These are phyloP conservation scores for bread wheat (Triticum aestivum) DNA, from an alignment of 176 grass and related monocot species.

Conservation along the genomic window IWGSC_CS_RefSeq_v2.1 NC_057808.1:220418925-220419424, in stretches of 20 bases:
- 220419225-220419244: constrained; percentile 69
- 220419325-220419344: constrained; percentile 62
- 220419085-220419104: background rate
- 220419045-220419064: background rate
- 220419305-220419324: constrained; percentile 60
- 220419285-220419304: constrained; percentile 35
- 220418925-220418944: constrained; percentile 68
- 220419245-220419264: background rate
- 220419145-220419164: constrained; percentile 59
- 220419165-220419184: constrained; percentile 58
- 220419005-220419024: constrained; percentile 75
- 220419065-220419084: background rate
- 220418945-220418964: constrained; percentile 72
- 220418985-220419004: constrained; percentile 62
- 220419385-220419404: constrained; percentile 63
- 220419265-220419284: background rate
- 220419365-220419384: constrained; percentile 68
- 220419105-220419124: constrained; percentile 6
- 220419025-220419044: constrained; percentile 27
- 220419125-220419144: constrained; percentile 70
- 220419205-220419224: constrained; percentile 80
- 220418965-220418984: constrained; percentile 81
- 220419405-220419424: constrained; percentile 76
- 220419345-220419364: constrained; percentile 74
- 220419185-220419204: constrained; percentile 65